These are phyloP conservation scores for Trametes sanguinea DNA, from an alignment of 768 basidiomycete genomes.

Conservation along the genomic window DNA sequence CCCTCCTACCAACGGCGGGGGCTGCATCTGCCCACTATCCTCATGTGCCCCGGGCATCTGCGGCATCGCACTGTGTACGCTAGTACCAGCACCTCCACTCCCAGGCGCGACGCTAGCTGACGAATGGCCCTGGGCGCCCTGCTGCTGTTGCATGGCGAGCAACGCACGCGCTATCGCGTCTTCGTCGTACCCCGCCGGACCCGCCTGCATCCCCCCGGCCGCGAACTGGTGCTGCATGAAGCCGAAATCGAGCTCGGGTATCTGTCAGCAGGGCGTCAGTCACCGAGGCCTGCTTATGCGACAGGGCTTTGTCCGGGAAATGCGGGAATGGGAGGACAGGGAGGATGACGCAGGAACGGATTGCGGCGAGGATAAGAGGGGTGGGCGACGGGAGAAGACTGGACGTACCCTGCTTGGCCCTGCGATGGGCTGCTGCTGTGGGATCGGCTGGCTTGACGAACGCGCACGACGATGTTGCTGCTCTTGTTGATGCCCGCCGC, in stretches of 20 bases:
- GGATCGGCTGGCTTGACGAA: constrained; percentile 25
- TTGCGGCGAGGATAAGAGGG: background rate
- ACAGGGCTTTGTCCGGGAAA: background rate
- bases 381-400: background rate
- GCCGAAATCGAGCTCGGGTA: constrained; percentile 22
- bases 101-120: background rate
- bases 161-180: constrained; percentile 24
- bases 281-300: background rate
- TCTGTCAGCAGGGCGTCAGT: constrained; percentile 5
- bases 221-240: constrained; percentile 17
- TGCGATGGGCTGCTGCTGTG: constrained; percentile 13
- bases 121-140: constrained; percentile 1
- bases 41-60: constrained; percentile 6
- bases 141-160: constrained; percentile 21
- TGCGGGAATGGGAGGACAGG: background rate
- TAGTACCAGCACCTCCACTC: background rate
- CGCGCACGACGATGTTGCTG: constrained; percentile 19
- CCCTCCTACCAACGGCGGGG: constrained; percentile 12
- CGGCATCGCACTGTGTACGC: constrained; percentile 3
- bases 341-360: background rate
- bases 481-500: background rate
- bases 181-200: constrained; percentile 24
- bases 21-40: constrained; percentile 12
- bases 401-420: constrained; percentile 24
- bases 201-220: constrained; percentile 11